These are phyloP conservation scores for Kwoniella shandongensis DNA, from an alignment of 768 basidiomycete genomes.

Conservation along the genomic window DNA sequence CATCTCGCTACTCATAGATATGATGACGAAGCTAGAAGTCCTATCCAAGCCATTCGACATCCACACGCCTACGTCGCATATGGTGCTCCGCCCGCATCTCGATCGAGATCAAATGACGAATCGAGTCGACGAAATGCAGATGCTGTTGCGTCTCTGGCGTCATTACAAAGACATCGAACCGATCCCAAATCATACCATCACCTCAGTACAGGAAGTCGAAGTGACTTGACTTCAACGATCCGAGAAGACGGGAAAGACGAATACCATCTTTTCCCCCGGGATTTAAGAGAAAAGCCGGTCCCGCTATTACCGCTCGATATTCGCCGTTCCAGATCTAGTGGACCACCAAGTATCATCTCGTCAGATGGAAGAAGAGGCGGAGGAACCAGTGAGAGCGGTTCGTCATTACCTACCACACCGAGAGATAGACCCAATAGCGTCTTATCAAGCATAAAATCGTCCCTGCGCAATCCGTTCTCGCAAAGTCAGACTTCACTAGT, in stretches of 20 bases:
- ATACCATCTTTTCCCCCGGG: conserved; percentile 2
- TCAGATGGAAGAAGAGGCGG: not conserved
- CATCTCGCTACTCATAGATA: not conserved
- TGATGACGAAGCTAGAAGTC: not conserved
- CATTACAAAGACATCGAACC: conserved; percentile 23
- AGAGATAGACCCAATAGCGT: conserved; percentile 10
- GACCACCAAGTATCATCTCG: conserved; percentile 8
- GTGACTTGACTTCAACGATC: no score
- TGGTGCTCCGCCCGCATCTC: not conserved
- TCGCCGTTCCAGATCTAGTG: conserved; percentile 1
- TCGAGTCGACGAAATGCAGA: not conserved
- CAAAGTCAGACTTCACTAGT: not conserved
- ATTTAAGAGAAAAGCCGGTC: conserved; percentile 16
- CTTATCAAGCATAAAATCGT: conserved; percentile 14
- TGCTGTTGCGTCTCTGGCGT: conserved; percentile 7
- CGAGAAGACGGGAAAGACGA: conserved; percentile 1
- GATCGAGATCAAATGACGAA: conserved; percentile 29
- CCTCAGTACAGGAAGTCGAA: no score
- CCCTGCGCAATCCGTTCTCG: conserved; percentile 9
- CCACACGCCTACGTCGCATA: no score
- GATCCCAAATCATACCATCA: conserved; percentile 23
- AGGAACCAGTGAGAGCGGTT: conserved; percentile 3
- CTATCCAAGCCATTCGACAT: conserved; percentile 4
- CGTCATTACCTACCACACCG: conserved; percentile 5
- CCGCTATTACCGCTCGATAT: conserved; percentile 26